A percentile compares a stretch with the other conserved stretches of the same genome.
phyloP scores from a whole-genome alignment of 179 eudicot genomes.

The Dionaea muscipula region DNA sequence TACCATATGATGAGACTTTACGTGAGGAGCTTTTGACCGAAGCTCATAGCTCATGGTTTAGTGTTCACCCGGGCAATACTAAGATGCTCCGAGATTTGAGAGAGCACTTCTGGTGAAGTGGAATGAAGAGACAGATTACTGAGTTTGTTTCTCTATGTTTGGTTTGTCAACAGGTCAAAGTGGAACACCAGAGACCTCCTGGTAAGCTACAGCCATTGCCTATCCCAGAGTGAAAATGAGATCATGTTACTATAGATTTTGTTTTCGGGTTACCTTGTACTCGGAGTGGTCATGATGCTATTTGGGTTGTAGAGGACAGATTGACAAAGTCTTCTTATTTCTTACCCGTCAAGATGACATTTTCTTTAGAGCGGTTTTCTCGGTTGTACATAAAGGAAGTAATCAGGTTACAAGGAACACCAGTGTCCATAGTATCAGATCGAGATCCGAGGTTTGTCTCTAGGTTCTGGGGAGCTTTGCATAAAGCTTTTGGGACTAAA shows the following conservation, averaged over 20 bases:
- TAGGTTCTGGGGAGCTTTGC: slow-evolving; percentile 2
- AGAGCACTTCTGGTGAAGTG: no score
- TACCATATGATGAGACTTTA: no score
- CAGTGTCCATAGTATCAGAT: neutral
- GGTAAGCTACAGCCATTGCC: no score
- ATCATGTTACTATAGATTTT: neutral
- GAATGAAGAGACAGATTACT: no score
- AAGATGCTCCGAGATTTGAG: no score
- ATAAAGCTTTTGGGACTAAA: neutral
- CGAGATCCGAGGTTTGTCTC: neutral
- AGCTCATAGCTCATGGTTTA: no score
- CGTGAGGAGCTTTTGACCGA: no score
- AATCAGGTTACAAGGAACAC: slow-evolving; percentile 2
- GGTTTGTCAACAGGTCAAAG: no score
- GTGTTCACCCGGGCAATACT: no score
- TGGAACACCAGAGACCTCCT: no score
- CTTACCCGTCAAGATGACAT: neutral
- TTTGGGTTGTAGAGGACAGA: slow-evolving; percentile 6
- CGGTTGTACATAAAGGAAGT: neutral
- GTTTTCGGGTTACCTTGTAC: neutral
- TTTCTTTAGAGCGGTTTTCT: neutral
- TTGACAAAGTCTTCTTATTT: slow-evolving; percentile 11
- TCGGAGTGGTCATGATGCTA: neutral
- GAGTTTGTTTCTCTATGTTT: no score
- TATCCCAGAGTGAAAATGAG: no score